Conservation (phyloP, 768 basidiomycete species). For the Kwoniella sp. region DNA sequence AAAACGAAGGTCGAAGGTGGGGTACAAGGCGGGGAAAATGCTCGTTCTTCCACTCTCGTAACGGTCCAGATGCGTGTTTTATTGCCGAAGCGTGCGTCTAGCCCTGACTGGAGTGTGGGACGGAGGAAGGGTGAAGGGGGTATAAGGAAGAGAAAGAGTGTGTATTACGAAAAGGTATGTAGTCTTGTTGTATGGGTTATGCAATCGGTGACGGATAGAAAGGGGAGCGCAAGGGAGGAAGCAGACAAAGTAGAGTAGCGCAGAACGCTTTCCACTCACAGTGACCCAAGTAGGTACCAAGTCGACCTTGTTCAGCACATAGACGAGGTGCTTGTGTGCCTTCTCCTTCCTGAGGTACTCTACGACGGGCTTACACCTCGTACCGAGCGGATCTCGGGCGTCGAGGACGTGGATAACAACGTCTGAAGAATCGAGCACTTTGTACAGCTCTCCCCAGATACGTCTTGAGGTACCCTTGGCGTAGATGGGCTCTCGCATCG, state of each 20-base stretch:
- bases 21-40: constrained; percentile 47
- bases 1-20: constrained; percentile 43
- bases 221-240: too few relatives aligned
- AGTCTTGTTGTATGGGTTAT: too few relatives aligned
- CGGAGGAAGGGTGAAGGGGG: constrained; percentile 13
- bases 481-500: constrained; percentile 82
- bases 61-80: constrained; percentile 56
- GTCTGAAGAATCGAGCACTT: constrained; percentile 98
- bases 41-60: constrained; percentile 63
- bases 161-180: neutral
- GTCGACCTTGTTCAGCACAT: constrained; percentile 98
- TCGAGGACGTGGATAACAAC: constrained; percentile 93
- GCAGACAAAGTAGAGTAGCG: constrained; percentile 6
- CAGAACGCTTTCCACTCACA: constrained; percentile 61
- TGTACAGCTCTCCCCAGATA: constrained; percentile 98
- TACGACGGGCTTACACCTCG: constrained; percentile 89
- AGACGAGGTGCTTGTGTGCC: constrained; percentile 93
- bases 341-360: constrained; percentile 95
- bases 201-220: too few relatives aligned
- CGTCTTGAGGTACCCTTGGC: constrained; percentile 92
- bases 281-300: constrained; percentile 99
- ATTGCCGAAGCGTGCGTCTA: constrained; percentile 43
- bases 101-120: constrained; percentile 61
- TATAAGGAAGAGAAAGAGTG: neutral
- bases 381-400: constrained; percentile 92